phyloP scores from a whole-genome alignment of 345 rosid species.

The Heritiera littoralis region DNA sequence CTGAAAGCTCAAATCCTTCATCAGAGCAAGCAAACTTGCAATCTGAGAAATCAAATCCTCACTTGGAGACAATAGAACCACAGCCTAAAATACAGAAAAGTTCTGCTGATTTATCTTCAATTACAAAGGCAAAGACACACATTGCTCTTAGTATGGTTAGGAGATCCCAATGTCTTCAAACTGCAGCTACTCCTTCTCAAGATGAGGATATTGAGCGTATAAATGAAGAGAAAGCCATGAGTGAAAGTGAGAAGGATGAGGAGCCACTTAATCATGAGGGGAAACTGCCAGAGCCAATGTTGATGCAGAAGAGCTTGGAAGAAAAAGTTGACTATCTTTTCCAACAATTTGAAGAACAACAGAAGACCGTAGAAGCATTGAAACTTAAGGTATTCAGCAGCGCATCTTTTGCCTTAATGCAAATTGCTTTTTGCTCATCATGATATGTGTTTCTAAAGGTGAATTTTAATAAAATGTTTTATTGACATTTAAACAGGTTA shows the following conservation, averaged over 20 bases:
- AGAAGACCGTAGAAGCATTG: conserved; percentile 20
- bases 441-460: neutral
- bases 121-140: conserved; percentile 13
- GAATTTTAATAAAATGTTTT: neutral
- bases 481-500: conserved; percentile 22
- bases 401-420: conserved; percentile 5
- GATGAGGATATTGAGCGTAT: conserved; percentile 29
- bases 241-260: conserved; percentile 42
- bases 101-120: neutral
- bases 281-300: conserved; percentile 22
- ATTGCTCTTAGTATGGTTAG: conserved; percentile 15
- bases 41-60: conserved; percentile 21
- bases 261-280: conserved; percentile 19
- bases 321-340: conserved; percentile 36
- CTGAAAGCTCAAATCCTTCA: conserved; percentile 19
- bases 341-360: conserved; percentile 32
- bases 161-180: conserved; percentile 44
- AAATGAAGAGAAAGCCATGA: conserved; percentile 35
- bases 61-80: conserved; percentile 15
- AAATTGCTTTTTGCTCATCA: neutral
- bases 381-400: conserved; percentile 28
- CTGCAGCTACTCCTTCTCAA: conserved; percentile 16
- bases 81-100: conserved; percentile 4
- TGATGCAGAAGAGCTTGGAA: conserved; percentile 22
- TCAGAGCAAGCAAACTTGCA: conserved; percentile 15